Base-by-base conservation (phyloP, 352 stramenopile species). In the Pythium periplocum region DNA sequence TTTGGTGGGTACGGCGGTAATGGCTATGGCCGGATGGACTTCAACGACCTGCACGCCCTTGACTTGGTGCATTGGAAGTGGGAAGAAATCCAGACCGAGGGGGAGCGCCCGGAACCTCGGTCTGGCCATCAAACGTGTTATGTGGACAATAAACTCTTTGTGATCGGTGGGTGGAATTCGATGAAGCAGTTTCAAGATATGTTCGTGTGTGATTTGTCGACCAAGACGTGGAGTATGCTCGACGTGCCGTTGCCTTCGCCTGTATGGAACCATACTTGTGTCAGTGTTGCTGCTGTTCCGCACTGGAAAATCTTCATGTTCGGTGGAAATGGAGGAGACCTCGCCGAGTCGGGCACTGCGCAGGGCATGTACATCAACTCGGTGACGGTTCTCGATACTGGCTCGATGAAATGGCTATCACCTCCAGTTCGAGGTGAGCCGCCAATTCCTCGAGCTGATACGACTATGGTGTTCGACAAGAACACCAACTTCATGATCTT, bases 261-360 rank as follows among this genome's bases (percentile, higher is more conserved):
- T 4, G 95, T 84, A 34, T 98, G 96, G 96, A 98, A 98, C 62
- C 95, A 98, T 71, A 86, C 93, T 12, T 96, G 93, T 38, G 83
- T 98, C 8, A 90, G 83, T 40, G 93, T 98, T 6, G 79, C 82
- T 17, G 95, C 96, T 34, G 96, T 98, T n/a, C 96, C 96, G 3
- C 69, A 98, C 68, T 98, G 94, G 93, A 98, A 98, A 64, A 76
- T 99, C 2, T 98, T 98, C 59, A 79, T 98, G 51, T 99, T 98
- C 70, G 96, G 96, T 48, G 96, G 96, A 37, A 98, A 98, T 66
- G 97, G 87, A 43, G 95, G 96, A 8, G 90, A 98, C 62, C 64
- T 98, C 2, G 75, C 82, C 5, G 86, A 96, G 45, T 84, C 90
- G 0, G 71, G 75, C 9, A 91, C 88, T 1, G 86, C 86, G 0